Evolutionary conservation across 169 alveolate species (phyloP), one percentile per base, ranked within the genome.

Genomic region (Cryptosporidium xiaoi): DNA sequence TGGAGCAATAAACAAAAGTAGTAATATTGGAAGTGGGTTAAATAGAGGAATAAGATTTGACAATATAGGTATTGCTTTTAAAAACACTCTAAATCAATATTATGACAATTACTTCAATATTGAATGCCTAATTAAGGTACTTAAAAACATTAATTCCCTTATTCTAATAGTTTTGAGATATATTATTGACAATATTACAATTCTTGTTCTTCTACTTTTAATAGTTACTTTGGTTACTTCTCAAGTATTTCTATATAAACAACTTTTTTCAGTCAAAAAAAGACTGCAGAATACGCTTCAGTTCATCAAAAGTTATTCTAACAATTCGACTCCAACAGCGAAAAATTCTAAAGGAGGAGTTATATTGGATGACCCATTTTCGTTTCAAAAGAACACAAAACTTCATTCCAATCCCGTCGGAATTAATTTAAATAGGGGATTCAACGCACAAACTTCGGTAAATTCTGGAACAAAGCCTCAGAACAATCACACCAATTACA

Each of bases 211-310:
- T 15, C n/a, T 51, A 8, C 15, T 31, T 20, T 40, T 77, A n/a
- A 34, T 77, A 18, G 44, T 33, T 0, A 77, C 33, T 2, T 44
- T 62, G 33, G 58, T 77, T 48, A 58, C 55, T 24, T 40, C 51
- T n/a, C 87, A 77, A 33, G 50, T 62, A 12, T 56, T 60, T 12
- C 44, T 77, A 0, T 77, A 48, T n/a, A 56, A 46, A 62, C 65
- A 77, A 20, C 51, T 56, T n/a, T 18, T 58, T 62, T 60, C 87
- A 4, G 18, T 77, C n/a, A 77, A 77, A 29, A 77, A 66, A 77
- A 77, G 71, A 24, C 71, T 77, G 8, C 71, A 77, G 12, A 77
- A 77, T 29, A 60, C 87, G 2, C 24, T 77, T 13, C 87, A 77
- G 48, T 77, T 77, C 24, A 56, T 77, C 15, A 77, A 77, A 29